Evolutionary conservation across 2,329 filamentous ascomycete genomes (phyloP), one percentile per base, ranked within the genome.

Genomic region (Cercospora janseana): DNA sequence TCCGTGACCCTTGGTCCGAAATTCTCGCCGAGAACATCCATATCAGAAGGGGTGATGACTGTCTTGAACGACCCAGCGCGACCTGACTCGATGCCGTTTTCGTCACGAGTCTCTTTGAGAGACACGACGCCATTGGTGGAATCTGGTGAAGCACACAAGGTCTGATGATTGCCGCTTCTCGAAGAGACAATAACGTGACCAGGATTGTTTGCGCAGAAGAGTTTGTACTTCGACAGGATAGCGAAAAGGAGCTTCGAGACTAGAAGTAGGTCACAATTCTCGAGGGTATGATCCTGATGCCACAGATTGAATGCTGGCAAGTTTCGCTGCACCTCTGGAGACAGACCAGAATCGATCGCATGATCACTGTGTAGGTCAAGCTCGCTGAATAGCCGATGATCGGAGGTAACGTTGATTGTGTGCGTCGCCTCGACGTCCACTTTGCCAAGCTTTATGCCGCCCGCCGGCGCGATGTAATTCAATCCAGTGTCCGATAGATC

Each of bases 281-380:
- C 23, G 12, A 52, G 16, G 15, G 21, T 15, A 21, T 48, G 44
- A n/a, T 47, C 44, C 20, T 34, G 27, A 16, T 28, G 38, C 35
- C 41, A 31, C 8, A 52, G 38, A 18, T 52, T 52, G 20, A 43
- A 48, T 6, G 50, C 50, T 26, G 50, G 50, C n/a, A 52, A 32
- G 5, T 48, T 18, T 27, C 38, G 23, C 21, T 52, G 46, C 7
- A 52, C 18, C 12, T 47, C 49, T 32, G 49, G 15, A 2, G 28
- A 29, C 6, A 23, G 34, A 47, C 32, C 44, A 28, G 4, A 26
- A 4, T 48, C 52, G 28, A 50, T 20, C n/a, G 38, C 44, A 23
- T 48, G 29, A 12, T 32, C 26, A 26, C 40, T 52, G 32, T 34
- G 13, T 18, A 48, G 24, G 23, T 44, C 31, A 31, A 44, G 21